Evolutionary conservation across 768 basidiomycete species (phyloP).

Genomic region (Lactarius tabidus): DNA sequence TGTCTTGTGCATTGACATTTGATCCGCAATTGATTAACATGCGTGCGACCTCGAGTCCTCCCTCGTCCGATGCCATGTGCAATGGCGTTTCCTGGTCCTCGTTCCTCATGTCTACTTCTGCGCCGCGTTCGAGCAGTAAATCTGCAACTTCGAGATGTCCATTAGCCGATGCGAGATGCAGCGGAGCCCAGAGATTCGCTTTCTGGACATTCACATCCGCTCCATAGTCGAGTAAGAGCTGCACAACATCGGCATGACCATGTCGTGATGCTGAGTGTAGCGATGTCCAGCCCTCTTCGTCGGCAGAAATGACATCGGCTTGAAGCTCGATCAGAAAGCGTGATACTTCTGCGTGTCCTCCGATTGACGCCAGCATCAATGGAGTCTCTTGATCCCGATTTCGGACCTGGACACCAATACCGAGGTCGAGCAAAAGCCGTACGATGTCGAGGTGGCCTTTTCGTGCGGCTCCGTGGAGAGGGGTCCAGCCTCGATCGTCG

Average conservation of each 20-base stretch:
- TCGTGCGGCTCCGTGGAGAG: not conserved
- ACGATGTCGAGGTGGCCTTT: not conserved
- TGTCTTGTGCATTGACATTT: not conserved
- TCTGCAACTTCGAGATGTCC: not conserved
- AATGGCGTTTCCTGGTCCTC: not conserved
- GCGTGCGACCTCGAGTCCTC: not conserved
- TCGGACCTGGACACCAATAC: not conserved
- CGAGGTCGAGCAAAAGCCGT: not conserved
- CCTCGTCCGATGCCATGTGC: not conserved
- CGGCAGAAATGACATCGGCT: not conserved
- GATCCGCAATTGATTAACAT: not conserved
- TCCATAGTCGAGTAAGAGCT: not conserved
- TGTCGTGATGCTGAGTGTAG: not conserved
- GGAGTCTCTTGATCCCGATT: not conserved
- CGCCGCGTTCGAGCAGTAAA: not conserved
- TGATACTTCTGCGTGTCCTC: not conserved
- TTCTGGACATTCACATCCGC: not conserved
- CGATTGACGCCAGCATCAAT: not conserved
- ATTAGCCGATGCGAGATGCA: not conserved
- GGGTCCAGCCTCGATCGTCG: not conserved
- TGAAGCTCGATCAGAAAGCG: not conserved
- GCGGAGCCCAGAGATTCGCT: not conserved
- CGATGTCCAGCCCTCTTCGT: not conserved
- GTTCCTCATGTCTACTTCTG: not conserved
- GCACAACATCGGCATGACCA: not conserved